Base-by-base conservation (phyloP, 2,329 filamentous ascomycete species). In the Alternaria dauci region DNA sequence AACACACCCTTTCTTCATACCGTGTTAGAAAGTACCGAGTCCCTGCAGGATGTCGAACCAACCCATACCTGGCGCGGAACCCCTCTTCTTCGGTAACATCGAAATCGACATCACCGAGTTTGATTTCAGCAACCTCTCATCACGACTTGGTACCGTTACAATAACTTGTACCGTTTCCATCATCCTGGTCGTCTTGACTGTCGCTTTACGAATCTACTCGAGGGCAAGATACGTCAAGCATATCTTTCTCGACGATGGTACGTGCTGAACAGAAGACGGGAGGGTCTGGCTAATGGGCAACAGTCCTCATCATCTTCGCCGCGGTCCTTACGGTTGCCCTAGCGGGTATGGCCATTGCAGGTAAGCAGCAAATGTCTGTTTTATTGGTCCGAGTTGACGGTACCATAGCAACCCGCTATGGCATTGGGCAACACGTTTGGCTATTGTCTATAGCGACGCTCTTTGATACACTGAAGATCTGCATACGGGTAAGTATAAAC, bases 211-310 rank as follows among this genome's bases (percentile, higher is more conserved):
- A 12, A 51, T 73, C n/a, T 67, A 69, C 25, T 69, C 71, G 9
- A 62, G 72, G 36, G 16, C 47, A 2, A 65, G 42, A 44, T 65
- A 69, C 36, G 61, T 73, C 16, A 55, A 58, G 16, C 67, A 68
- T 41, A 58, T 75, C 16, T 75, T 73, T 44, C 23, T 58, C 7
- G 72, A 75, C 44, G 72, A 75, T 43, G 39, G 72, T 75, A 58
- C 23, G 66, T 38, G 30, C 28, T 8, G 2, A 12, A 18, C 18
- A n/a, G 11, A 7, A 3, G 30, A 16, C 8, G 16, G 3, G 20
- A 39, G 5, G 3, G 5, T 9, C 38, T 64, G 16, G 61, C 52
- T 53, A 28, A 39, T 28, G 0, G 8, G 16, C 2, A 5, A 4
- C 50, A 75, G 72, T 72, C 11, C 60, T 74, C 9, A 72, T 75